Evolutionary conservation across 2,329 filamentous ascomycete species (phyloP).

Genomic region (Fusarium mundagurra): DNA sequence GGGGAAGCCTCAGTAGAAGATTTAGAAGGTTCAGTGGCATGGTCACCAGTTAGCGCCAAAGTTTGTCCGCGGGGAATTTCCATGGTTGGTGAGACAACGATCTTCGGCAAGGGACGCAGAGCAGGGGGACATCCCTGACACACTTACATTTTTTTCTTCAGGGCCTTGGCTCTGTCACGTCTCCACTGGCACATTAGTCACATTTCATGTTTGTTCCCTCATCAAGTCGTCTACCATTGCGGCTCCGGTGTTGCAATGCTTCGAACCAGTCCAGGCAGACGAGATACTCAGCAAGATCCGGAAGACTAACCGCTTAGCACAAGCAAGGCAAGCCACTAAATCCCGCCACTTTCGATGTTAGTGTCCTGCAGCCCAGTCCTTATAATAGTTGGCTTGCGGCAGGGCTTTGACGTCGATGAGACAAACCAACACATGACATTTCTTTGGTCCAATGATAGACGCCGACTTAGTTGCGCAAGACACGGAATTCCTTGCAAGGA

Average conservation of each 20-base stretch:
- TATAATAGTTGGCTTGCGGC: background rate
- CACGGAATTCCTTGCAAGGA: background rate
- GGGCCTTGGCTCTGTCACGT: background rate
- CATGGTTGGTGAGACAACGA: slow-evolving; percentile 25
- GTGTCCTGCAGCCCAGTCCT: background rate
- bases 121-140: background rate
- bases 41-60: slow-evolving; percentile 11
- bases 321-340: background rate
- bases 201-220: background rate
- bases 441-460: background rate
- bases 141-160: background rate
- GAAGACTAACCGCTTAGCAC: background rate
- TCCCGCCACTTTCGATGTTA: background rate
- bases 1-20: background rate
- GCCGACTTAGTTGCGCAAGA: background rate
- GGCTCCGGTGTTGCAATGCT: background rate
- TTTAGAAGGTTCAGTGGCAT: background rate
- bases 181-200: background rate
- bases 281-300: background rate
- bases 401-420: background rate
- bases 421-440: background rate
- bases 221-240: background rate
- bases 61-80: slow-evolving; percentile 1
- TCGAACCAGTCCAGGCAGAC: background rate
- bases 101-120: slow-evolving; percentile 20